Percentiles rank a stretch among this genome's conserved stretches.
phyloP scores from a whole-genome alignment of 257 asterid genomes.

The Cordia subcordata region DNA sequence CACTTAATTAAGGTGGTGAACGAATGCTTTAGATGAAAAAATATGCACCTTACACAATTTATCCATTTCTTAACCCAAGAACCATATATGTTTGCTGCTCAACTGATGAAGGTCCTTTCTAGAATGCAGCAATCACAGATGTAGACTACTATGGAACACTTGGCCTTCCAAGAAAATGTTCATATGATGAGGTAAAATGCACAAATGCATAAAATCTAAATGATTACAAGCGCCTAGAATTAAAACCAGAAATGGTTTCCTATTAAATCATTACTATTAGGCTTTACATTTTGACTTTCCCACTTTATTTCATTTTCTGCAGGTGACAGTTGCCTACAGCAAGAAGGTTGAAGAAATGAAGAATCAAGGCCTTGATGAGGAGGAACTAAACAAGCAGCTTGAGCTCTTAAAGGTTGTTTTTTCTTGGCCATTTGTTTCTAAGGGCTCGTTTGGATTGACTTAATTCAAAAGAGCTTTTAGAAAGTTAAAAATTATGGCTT shows the following conservation, averaged over 20 bases:
- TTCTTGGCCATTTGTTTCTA: no score
- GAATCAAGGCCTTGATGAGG: slow-evolving; percentile 43
- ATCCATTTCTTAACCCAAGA: no score
- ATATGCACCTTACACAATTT: no score
- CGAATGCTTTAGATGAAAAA: no score
- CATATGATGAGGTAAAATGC: slow-evolving; percentile 62
- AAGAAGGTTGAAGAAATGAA: slow-evolving; percentile 39
- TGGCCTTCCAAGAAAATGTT: slow-evolving; percentile 52
- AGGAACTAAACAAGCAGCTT: slow-evolving; percentile 42
- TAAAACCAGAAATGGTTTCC: not conserved
- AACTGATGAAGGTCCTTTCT: slow-evolving; percentile 20
- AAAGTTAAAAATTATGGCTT: no score
- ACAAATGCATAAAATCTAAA: not conserved
- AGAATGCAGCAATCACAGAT: slow-evolving; percentile 83
- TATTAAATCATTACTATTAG: not conserved
- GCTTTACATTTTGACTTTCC: not conserved
- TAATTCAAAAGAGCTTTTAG: not conserved
- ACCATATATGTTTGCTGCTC: no score
- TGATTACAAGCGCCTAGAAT: not conserved
- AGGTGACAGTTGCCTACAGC: slow-evolving; percentile 56
- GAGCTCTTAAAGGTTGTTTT: slow-evolving; percentile 46
- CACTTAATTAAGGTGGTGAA: no score
- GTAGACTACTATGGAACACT: slow-evolving; percentile 70
- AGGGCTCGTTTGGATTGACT: not conserved
- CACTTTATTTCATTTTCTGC: slow-evolving; percentile 1